phyloP scores from a whole-genome alignment of 2,329 filamentous ascomycete species.

The Microcyclosporella mali region DNA sequence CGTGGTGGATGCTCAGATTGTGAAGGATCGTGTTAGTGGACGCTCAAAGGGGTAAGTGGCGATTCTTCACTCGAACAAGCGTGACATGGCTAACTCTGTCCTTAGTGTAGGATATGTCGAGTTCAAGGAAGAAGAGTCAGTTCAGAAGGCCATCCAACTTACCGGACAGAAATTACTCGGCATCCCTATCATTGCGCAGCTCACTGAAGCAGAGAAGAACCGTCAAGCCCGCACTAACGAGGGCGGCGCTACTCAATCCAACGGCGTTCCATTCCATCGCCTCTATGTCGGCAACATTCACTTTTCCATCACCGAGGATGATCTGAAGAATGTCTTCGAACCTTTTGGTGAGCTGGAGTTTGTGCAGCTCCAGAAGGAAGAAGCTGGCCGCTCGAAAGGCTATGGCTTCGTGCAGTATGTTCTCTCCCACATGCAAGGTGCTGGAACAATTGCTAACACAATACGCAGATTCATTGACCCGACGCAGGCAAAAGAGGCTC shows the following conservation, averaged over 20 bases:
- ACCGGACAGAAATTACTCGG: constrained; percentile 97
- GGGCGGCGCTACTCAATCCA: constrained; percentile 60
- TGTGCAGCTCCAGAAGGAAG: constrained; percentile 95
- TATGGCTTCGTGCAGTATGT: constrained; percentile 99
- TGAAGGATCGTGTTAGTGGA: constrained; percentile 93
- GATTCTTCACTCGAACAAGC: constrained; percentile 1
- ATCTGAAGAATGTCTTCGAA: constrained; percentile 93
- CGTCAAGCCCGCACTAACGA: constrained; percentile 85
- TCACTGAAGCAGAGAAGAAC: constrained; percentile 99
- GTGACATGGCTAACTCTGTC: constrained; percentile 37
- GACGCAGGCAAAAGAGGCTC: constrained; percentile 81
- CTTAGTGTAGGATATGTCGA: constrained; percentile 95
- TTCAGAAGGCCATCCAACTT: constrained; percentile 88
- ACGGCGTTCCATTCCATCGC: constrained; percentile 90
- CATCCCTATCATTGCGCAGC: constrained; percentile 96
- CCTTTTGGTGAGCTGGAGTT: constrained; percentile 97
- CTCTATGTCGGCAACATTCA: constrained; percentile 99
- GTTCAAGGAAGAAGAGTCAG: constrained; percentile 93
- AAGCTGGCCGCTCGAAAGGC: constrained; percentile 79
- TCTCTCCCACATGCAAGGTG: not conserved
- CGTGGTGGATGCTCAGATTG: constrained; percentile 96
- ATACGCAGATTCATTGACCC: constrained; percentile 52
- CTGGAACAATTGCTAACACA: constrained; percentile 10
- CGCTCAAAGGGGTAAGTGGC: constrained; percentile 85
- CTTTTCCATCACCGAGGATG: constrained; percentile 96